These are phyloP conservation scores for Solanum appendiculatum DNA, from an alignment of 257 asterid species.

Conservation along the genomic window DNA sequence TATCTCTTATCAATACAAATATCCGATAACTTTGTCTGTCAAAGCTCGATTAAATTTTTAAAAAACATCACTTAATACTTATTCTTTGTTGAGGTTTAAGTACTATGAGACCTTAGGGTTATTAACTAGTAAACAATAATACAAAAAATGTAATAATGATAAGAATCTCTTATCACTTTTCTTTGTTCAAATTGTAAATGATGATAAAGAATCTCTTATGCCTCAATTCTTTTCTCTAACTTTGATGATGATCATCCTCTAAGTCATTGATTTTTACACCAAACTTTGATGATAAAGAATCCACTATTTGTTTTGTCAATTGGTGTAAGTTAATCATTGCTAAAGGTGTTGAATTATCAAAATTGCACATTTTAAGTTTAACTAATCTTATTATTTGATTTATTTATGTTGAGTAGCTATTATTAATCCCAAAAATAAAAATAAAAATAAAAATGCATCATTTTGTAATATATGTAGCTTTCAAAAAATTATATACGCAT, in stretches of 20 bases:
- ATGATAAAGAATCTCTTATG: background rate
- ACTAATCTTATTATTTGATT: background rate
- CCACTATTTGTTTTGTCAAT: background rate
- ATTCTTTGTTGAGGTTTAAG: background rate
- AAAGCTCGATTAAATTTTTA: no score
- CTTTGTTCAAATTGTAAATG: no score
- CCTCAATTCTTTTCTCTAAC: background rate
- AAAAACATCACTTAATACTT: no score
- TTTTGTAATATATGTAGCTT: background rate
- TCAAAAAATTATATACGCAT: background rate
- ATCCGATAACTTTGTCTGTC: background rate
- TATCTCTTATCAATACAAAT: no score
- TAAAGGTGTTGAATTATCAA: no score
- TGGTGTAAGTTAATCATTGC: no score
- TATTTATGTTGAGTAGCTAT: background rate
- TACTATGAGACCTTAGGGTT: no score
- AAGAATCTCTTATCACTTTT: background rate
- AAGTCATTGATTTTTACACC: background rate
- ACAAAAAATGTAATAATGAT: no score
- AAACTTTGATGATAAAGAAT: no score
- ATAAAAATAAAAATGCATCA: background rate
- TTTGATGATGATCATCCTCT: background rate
- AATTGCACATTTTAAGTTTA: background rate
- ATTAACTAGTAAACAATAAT: no score
- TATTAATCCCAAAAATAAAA: background rate